Evolutionary conservation across 495 filamentous ascomycete species (phyloP).

Genomic region (Tetracladium setigerum): DNA sequence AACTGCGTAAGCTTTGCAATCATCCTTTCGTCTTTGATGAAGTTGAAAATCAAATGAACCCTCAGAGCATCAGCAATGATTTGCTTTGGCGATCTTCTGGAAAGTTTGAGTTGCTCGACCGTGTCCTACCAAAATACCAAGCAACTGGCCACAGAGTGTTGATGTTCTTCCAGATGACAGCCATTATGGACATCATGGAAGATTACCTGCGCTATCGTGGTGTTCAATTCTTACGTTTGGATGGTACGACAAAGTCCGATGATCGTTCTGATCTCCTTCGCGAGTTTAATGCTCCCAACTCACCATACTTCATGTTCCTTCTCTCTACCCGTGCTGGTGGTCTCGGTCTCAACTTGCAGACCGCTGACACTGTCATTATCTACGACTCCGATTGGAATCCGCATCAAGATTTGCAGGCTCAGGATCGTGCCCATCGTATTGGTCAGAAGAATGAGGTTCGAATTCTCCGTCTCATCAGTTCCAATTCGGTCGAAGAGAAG

Average conservation of each 20-base stretch:
- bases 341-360: conserved; percentile 92
- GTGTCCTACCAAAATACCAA: conserved; percentile 88
- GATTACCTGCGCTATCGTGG: conserved; percentile 84
- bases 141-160: conserved; percentile 83
- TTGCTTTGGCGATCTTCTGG: conserved; percentile 91
- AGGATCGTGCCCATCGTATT: conserved; percentile 99
- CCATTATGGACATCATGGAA: conserved; percentile 99
- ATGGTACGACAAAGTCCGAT: conserved; percentile 95
- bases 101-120: conserved; percentile 93
- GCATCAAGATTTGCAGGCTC: conserved; percentile 97
- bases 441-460: conserved; percentile 99
- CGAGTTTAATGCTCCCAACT: conserved; percentile 81
- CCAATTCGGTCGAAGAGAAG: conserved; percentile 96
- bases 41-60: conserved; percentile 97
- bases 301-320: conserved; percentile 94
- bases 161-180: conserved; percentile 99
- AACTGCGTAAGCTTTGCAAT: conserved; percentile 96
- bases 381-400: conserved; percentile 99
- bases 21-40: conserved; percentile 98
- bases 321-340: conserved; percentile 98
- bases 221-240: conserved; percentile 80
- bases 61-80: conserved; percentile 77
- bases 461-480: conserved; percentile 89
- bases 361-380: conserved; percentile 97
- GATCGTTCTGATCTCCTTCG: conserved; percentile 87